phyloP scores from a whole-genome alignment of 352 stramenopile genomes.

The Pythium diclinum region DNA sequence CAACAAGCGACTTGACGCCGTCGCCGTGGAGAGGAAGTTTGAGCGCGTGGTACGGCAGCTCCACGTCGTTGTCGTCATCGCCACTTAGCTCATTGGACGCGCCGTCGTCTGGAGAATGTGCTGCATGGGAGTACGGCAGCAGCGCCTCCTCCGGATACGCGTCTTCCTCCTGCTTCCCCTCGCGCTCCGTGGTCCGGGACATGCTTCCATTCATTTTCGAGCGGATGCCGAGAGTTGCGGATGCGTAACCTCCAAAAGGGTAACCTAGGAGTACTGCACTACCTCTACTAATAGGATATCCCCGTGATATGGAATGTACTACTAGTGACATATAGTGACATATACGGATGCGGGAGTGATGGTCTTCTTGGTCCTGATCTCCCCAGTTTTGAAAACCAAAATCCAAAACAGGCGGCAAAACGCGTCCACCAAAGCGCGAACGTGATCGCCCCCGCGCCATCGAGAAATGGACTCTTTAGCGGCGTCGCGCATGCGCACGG shows the following conservation, averaged over 20 bases:
- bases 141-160: conserved; percentile 17
- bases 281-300: not conserved
- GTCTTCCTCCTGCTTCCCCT: conserved; percentile 29
- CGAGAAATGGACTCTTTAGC: conserved; percentile 12
- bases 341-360: conserved; percentile 4
- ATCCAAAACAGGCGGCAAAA: conserved; percentile 10
- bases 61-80: conserved; percentile 9
- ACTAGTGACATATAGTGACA: conserved; percentile 11
- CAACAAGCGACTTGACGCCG: conserved; percentile 47
- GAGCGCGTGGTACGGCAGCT: conserved; percentile 15
- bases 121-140: not conserved
- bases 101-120: not conserved
- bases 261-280: not conserved
- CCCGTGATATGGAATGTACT: not conserved
- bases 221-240: not conserved
- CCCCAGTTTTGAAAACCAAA: conserved; percentile 8
- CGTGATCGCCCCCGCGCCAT: not conserved
- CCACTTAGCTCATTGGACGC: conserved; percentile 4
- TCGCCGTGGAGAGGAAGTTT: conserved; percentile 34
- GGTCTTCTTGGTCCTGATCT: not conserved
- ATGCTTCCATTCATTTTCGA: conserved; percentile 29
- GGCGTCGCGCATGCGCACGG: conserved; percentile 16
- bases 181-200: conserved; percentile 6
- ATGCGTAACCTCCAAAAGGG: not conserved
- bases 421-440: not conserved